Conservation (phyloP, 2,329 filamentous ascomycete species). For the Colletotrichum sp. region DNA sequence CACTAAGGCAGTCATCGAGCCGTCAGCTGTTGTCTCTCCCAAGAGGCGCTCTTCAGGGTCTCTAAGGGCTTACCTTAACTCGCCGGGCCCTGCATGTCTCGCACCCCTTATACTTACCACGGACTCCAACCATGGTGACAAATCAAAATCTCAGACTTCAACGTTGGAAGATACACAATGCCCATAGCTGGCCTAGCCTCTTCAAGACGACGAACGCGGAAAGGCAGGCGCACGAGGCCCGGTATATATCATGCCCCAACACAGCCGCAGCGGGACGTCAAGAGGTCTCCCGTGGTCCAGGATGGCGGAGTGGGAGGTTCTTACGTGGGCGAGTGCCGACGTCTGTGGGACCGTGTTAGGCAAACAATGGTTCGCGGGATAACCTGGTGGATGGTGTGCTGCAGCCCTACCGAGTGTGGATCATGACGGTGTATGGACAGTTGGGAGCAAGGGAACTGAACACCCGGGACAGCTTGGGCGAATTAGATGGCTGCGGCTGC, state of each 20-base stretch:
- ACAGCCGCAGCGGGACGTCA: background rate
- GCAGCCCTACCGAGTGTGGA: conserved; percentile 18
- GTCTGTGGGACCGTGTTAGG: background rate
- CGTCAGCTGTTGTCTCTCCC: conserved; percentile 3
- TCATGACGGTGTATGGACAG: background rate
- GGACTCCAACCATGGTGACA: conserved; percentile 62
- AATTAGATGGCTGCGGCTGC: conserved; percentile 14
- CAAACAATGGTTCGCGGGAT: conserved; percentile 8
- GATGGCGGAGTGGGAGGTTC: background rate
- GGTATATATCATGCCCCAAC: conserved; percentile 7
- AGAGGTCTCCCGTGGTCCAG: background rate
- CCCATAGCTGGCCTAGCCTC: background rate
- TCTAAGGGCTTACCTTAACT: conserved; percentile 55
- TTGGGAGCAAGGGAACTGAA: background rate
- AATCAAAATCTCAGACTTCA: background rate
- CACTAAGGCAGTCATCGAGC: conserved; percentile 46
- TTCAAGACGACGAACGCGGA: background rate
- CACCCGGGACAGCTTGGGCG: background rate
- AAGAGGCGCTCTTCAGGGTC: background rate
- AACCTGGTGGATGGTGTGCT: conserved; percentile 14
- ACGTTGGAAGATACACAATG: background rate
- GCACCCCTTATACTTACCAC: conserved; percentile 69
- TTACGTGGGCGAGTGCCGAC: conserved; percentile 12
- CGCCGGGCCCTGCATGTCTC: conserved; percentile 65
- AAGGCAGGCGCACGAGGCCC: background rate